A percentile compares a stretch with the other conserved stretches of the same genome.
phyloP scores from a whole-genome alignment of 2,329 filamentous ascomycete species.

The Fusarium sp. region DNA sequence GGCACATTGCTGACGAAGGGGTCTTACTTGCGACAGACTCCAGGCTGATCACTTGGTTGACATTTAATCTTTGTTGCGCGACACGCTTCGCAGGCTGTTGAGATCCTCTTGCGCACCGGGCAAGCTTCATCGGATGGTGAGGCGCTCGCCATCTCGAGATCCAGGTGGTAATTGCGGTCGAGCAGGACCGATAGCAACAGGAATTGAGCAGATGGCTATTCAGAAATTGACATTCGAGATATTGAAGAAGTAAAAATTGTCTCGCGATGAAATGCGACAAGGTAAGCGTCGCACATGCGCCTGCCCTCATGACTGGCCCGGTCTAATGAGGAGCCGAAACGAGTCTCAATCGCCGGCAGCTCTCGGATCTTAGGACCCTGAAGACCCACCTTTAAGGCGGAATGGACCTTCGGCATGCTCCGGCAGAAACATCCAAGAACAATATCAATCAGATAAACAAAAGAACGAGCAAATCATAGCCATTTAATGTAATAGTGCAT shows the following conservation, averaged over 20 bases:
- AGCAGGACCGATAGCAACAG: not conserved
- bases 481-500: no score
- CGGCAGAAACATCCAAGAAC: conserved; percentile 4
- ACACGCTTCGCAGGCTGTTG: conserved; percentile 69
- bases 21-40: conserved; percentile 67
- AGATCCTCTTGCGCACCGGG: conserved; percentile 47
- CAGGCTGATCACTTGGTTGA: conserved; percentile 62
- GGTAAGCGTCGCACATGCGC: not conserved
- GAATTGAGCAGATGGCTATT: not conserved
- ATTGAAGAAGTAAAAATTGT: not conserved
- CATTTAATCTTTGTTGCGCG: conserved; percentile 69
- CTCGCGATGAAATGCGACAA: not conserved
- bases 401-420: not conserved
- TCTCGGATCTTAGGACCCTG: conserved; percentile 35
- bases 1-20: not conserved
- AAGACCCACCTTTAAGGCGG: not conserved
- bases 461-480: no score
- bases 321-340: conserved; percentile 38
- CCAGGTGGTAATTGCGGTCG: not conserved
- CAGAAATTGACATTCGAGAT: not conserved
- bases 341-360: conserved; percentile 31
- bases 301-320: conserved; percentile 15
- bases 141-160: conserved; percentile 27
- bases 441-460: not conserved
- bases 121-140: conserved; percentile 29